Conservation (phyloP, 2,329 filamentous ascomycete species). For the Chrysosporium keratinophilum region DNA sequence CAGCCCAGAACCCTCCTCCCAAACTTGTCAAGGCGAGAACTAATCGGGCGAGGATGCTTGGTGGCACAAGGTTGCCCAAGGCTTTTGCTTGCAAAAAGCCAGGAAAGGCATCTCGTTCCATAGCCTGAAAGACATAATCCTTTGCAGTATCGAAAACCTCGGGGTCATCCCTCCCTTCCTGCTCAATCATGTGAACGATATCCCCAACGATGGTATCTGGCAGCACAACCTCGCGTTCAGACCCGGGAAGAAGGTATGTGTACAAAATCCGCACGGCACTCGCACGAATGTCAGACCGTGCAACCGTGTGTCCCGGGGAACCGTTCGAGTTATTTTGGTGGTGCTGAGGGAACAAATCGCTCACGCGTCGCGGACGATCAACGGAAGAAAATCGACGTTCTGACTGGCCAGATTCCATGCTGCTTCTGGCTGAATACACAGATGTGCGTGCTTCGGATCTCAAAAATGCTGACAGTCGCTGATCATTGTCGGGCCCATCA, state of each 20-base stretch:
- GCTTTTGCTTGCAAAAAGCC: slow-evolving; percentile 93
- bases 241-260: slow-evolving; percentile 87
- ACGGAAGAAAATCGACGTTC: slow-evolving; percentile 30
- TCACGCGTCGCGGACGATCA: slow-evolving; percentile 44
- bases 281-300: slow-evolving; percentile 79
- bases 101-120: slow-evolving; percentile 98
- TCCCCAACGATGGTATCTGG: slow-evolving; percentile 77
- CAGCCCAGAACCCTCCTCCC: slow-evolving; percentile 89
- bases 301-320: slow-evolving; percentile 72
- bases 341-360: slow-evolving; percentile 53
- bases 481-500: slow-evolving; percentile 63
- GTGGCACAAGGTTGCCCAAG: slow-evolving; percentile 85
- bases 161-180: slow-evolving; percentile 83
- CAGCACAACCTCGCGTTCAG: slow-evolving; percentile 90
- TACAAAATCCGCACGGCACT: slow-evolving; percentile 99
- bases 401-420: slow-evolving; percentile 39
- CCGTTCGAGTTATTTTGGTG: slow-evolving; percentile 37
- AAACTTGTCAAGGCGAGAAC: slow-evolving; percentile 76
- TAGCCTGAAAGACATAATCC: slow-evolving; percentile 98
- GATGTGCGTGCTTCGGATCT: slow-evolving; percentile 47
- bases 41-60: slow-evolving; percentile 74
- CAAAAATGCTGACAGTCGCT: slow-evolving; percentile 82
- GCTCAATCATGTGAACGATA: slow-evolving; percentile 80
- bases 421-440: slow-evolving; percentile 46
- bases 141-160: slow-evolving; percentile 96